phyloP scores from a whole-genome alignment of 1,139 yeast species.

The Hemisphaericaspora xylofermentans region DNA sequence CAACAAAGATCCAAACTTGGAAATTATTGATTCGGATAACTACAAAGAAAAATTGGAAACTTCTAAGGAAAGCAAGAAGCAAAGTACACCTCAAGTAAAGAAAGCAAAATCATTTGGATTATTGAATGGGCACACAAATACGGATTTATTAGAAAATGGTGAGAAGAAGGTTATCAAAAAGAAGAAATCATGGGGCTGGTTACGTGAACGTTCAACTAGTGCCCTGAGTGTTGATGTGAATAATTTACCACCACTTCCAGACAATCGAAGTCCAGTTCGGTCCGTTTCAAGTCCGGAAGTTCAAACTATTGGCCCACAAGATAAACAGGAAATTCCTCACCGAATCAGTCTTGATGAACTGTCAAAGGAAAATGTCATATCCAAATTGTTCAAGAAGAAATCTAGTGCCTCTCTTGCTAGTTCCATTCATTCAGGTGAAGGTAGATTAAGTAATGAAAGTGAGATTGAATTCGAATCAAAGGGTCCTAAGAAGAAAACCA shows the following conservation, averaged over 20 bases:
- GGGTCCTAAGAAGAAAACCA: slow-evolving; percentile 25
- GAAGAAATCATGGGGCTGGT: slow-evolving; percentile 45
- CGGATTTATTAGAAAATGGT: background rate
- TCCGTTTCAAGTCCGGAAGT: slow-evolving; percentile 40
- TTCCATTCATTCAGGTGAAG: slow-evolving; percentile 14
- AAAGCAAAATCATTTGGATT: slow-evolving; percentile 28
- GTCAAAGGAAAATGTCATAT: slow-evolving; percentile 38
- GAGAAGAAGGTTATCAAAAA: slow-evolving; percentile 26
- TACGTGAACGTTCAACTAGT: slow-evolving; percentile 36
- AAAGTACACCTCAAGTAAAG: slow-evolving; percentile 11
- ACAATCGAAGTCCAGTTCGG: slow-evolving; percentile 21
- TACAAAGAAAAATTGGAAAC: slow-evolving; percentile 14
- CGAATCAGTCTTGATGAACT: slow-evolving; percentile 4
- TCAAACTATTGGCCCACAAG: background rate
- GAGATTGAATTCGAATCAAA: slow-evolving; percentile 28
- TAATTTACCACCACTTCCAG: slow-evolving; percentile 23
- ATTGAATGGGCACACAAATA: slow-evolving; percentile 7
- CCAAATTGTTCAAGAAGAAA: slow-evolving; percentile 47
- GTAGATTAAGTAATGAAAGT: slow-evolving; percentile 30
- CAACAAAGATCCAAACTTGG: slow-evolving; percentile 13
- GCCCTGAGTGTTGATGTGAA: slow-evolving; percentile 26
- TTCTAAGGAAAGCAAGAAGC: slow-evolving; percentile 15
- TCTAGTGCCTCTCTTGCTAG: slow-evolving; percentile 17
- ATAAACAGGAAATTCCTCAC: background rate
- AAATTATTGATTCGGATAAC: slow-evolving; percentile 16